Conservation (phyloP, 805 yeast genomes). For the Sugiyamaella chiloensis region DNA sequence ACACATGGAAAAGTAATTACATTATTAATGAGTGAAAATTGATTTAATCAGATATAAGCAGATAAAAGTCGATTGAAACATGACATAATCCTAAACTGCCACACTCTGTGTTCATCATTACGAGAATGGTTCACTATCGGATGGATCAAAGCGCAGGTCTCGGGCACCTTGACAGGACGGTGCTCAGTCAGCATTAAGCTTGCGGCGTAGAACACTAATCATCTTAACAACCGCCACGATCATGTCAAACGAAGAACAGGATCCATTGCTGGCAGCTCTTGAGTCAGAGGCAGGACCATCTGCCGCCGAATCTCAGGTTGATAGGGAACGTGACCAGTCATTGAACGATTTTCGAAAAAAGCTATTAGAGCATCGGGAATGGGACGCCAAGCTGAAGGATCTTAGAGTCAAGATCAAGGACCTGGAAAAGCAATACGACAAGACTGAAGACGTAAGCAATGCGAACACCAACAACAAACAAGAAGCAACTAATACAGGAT, state of each 20-base stretch:
- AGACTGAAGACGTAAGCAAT: conserved; percentile 72
- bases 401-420: conserved; percentile 79
- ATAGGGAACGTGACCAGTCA: conserved; percentile 75
- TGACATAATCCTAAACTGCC: no score
- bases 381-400: conserved; percentile 87
- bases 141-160: no score
- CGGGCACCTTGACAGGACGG: no score
- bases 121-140: no score
- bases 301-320: conserved; percentile 39
- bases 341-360: conserved; percentile 76
- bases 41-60: no score
- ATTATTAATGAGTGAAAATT: no score
- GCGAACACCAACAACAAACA: background rate
- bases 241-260: conserved; percentile 26
- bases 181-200: no score
- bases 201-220: background rate
- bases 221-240: background rate
- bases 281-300: conserved; percentile 29
- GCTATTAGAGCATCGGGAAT: conserved; percentile 86
- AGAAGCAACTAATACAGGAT: conserved; percentile 44
- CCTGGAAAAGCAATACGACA: conserved; percentile 77
- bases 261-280: conserved; percentile 33
- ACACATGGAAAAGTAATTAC: no score
- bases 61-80: no score
- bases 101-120: no score